These are phyloP conservation scores for Cytospora mali DNA, from an alignment of 2,329 filamentous ascomycete genomes.

Conservation along the genomic window DNA sequence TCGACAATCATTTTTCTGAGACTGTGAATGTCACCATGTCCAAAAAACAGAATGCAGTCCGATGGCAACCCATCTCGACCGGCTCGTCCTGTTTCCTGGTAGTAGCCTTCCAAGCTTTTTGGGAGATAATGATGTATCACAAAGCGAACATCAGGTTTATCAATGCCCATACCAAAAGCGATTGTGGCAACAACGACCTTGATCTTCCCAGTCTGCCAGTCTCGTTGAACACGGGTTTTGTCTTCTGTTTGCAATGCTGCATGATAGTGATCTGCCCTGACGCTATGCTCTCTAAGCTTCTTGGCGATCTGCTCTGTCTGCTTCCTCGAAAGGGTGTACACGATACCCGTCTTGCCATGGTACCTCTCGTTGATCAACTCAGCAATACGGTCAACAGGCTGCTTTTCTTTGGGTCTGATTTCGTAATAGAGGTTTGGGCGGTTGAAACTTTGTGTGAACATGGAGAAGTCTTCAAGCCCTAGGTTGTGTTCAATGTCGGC, in stretches of 20 bases:
- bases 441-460: constrained; percentile 94
- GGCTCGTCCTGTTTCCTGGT: constrained; percentile 95
- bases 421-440: constrained; percentile 93
- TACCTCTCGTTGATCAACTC: constrained; percentile 73
- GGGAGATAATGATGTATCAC: constrained; percentile 92
- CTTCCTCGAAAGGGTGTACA: constrained; percentile 88
- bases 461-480: constrained; percentile 74
- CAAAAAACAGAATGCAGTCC: constrained; percentile 88
- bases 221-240: constrained; percentile 71
- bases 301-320: constrained; percentile 79
- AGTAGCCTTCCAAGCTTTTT: constrained; percentile 96
- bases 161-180: constrained; percentile 99
- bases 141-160: constrained; percentile 95
- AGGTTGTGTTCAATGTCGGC: constrained; percentile 90
- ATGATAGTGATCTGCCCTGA: constrained; percentile 84
- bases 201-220: constrained; percentile 79
- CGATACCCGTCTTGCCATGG: constrained; percentile 75
- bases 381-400: constrained; percentile 56
- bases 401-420: constrained; percentile 71
- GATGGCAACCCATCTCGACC: constrained; percentile 87
- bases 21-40: constrained; percentile 73
- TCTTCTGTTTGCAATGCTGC: constrained; percentile 71
- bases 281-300: constrained; percentile 63
- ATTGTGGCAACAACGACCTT: constrained; percentile 97
- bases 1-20: constrained; percentile 81